Percentiles rank a stretch among this genome's conserved stretches.
Conservation (phyloP, 345 rosid genomes). For the Atalantia buxifolia region DNA sequence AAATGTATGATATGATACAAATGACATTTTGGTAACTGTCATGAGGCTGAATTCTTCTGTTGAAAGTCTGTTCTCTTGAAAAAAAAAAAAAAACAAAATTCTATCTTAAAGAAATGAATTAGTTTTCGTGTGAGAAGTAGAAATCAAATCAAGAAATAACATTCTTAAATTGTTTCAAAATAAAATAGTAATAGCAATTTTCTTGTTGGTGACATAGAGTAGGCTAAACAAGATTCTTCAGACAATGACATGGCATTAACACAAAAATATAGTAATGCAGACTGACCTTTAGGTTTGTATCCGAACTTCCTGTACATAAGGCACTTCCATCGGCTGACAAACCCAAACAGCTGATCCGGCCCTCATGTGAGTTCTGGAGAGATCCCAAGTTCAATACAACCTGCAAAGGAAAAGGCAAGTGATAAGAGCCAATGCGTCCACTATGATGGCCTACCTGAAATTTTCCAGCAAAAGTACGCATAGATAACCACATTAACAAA, state of each 20-base stretch:
- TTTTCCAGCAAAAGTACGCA: slow-evolving; percentile 1
- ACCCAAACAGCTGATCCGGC: slow-evolving; percentile 82
- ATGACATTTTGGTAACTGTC: background rate
- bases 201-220: background rate
- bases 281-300: slow-evolving; percentile 91
- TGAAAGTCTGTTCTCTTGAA: background rate
- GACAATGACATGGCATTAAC: slow-evolving; percentile 2
- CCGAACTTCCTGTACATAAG: slow-evolving; percentile 98
- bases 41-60: background rate
- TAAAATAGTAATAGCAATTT: too few species aligned
- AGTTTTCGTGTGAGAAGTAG: background rate
- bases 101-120: background rate
- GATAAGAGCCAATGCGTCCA: slow-evolving; percentile 5
- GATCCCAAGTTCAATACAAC: slow-evolving; percentile 76
- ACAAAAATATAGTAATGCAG: background rate
- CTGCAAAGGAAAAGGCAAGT: slow-evolving; percentile 34
- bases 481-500: background rate
- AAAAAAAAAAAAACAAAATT: background rate
- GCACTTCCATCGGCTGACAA: slow-evolving; percentile 99
- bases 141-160: background rate
- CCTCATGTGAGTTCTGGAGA: slow-evolving; percentile 74
- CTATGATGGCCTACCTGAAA: background rate
- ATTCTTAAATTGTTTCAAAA: background rate
- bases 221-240: background rate
- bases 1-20: background rate